Evolutionary conservation across 2,329 filamentous ascomycete genomes (phyloP), one percentile per base, ranked within the genome.

Genomic region (Exophiala sideris): DNA sequence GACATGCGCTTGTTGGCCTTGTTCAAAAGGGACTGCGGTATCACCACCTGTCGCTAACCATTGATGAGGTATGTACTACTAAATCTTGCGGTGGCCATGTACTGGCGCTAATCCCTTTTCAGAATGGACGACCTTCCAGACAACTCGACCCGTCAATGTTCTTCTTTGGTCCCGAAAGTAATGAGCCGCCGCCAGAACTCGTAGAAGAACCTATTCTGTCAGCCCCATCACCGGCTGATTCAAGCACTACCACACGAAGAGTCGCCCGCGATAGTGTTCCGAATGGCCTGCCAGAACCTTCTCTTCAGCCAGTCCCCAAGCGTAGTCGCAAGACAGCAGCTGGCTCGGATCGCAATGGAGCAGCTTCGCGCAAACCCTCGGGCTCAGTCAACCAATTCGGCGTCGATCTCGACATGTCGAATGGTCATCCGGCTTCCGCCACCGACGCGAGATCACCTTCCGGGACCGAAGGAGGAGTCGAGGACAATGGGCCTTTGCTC

Each of bases 11-110:
- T 54, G 74, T 86, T 42, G 76, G 78, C 41, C 73, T 87, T 49
- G 79, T 86, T 33, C 84, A 86, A 64, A 83, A 85, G 65, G 84
- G 83, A 50, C 71, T 87, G 41, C 73, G 77, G 57, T 79, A 79
- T 65, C 67, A 78, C 65, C 75, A 79, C 58, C 67, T 79, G 44
- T 60, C 58, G 11, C 42, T 61, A 20, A 59, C 57, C 5, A 65
- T 79, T 58, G 73, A 77, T 59, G 72, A 76, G 73, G 76, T 71
- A 75, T 50, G 70, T 68, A 3, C 45, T 20, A 10, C 11, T 34
- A 32, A 29, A n/a, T 16, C 34, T n/a, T 34, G 9, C 48, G 7
- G 14, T 12, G 34, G n/a, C 35, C 12, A 29, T 24, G 24, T 36
- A 20, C 40, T 45, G 34, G 34, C 48, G 52, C 59, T 58, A 58